phyloP scores from a whole-genome alignment of 2,329 filamentous ascomycete genomes.

The Parafenestella ontariensis region DNA sequence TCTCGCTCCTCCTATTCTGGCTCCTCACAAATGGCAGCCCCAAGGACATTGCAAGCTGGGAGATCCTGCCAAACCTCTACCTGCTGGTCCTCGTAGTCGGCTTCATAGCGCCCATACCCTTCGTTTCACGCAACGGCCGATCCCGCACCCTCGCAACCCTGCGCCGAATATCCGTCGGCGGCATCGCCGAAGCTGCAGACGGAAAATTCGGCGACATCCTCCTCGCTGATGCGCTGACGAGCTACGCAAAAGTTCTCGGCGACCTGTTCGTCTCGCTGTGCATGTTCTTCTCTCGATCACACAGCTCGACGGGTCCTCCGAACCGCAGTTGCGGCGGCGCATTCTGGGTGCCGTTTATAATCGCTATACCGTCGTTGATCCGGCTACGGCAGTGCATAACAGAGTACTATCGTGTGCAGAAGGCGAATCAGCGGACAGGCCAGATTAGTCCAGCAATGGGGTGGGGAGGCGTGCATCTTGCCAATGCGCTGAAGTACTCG shows the following conservation, averaged over 20 bases:
- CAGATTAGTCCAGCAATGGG: conserved; percentile 58
- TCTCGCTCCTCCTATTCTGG: conserved; percentile 86
- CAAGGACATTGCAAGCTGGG: conserved; percentile 74
- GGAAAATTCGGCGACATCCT: conserved; percentile 95
- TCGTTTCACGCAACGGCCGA: conserved; percentile 73
- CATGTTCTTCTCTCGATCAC: conserved; percentile 81
- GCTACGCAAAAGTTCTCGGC: conserved; percentile 89
- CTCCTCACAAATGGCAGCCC: conserved; percentile 73
- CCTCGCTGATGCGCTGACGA: conserved; percentile 91
- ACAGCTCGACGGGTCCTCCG: conserved; percentile 79
- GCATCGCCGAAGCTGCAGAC: conserved; percentile 83
- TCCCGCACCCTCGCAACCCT: conserved; percentile 77
- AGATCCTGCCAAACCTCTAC: conserved; percentile 86
- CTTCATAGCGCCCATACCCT: conserved; percentile 75
- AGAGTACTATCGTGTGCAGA: conserved; percentile 78
- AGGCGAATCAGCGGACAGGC: conserved; percentile 53
- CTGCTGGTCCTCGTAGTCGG: conserved; percentile 74
- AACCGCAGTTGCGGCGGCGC: conserved; percentile 82
- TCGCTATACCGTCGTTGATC: conserved; percentile 82
- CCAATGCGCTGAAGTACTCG: conserved; percentile 95
- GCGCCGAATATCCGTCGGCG: conserved; percentile 80
- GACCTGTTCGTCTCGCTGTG: conserved; percentile 89
- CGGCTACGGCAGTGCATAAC: conserved; percentile 91
- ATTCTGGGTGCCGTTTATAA: conserved; percentile 81
- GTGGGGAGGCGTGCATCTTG: conserved; percentile 85